Percentiles rank a stretch among this genome's conserved stretches.
phyloP scores from a whole-genome alignment of 345 rosid genomes.

The Sisymbrium irio region DNA sequence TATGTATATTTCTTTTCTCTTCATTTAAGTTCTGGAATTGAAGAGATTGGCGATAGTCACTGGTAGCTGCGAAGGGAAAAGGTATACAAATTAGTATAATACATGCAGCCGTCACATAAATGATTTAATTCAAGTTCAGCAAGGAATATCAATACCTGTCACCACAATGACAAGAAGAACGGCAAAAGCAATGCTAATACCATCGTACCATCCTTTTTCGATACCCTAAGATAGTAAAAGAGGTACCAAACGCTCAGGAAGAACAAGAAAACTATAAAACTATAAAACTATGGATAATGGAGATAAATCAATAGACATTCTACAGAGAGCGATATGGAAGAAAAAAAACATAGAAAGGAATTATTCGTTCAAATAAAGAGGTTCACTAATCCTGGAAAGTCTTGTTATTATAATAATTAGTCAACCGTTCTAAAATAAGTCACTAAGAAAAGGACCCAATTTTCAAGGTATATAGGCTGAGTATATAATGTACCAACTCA shows the following conservation, averaged over 20 bases:
- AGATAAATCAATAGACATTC: neutral
- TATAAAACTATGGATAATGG: neutral
- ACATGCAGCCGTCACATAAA: neutral
- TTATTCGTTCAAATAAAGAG: neutral
- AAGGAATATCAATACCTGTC: constrained; percentile 55
- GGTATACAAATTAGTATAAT: neutral
- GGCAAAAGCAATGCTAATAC: constrained; percentile 94
- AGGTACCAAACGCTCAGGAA: constrained; percentile 20
- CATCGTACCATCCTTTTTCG: constrained; percentile 95
- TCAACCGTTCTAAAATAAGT: neutral
- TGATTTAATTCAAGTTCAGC: constrained; percentile 5
- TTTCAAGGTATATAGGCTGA: neutral
- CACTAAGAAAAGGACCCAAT: neutral
- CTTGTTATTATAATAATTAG: neutral
- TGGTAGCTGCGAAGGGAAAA: constrained; percentile 58
- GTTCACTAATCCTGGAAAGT: neutral
- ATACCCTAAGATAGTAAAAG: constrained; percentile 52
- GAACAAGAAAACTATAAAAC: neutral
- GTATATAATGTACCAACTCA: constrained; percentile 2
- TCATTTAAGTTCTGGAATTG: constrained; percentile 94
- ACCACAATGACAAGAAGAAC: constrained; percentile 89
- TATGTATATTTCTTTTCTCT: constrained; percentile 87
- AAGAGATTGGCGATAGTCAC: constrained; percentile 97
- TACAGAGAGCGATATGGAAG: neutral
- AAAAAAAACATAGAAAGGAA: constrained; percentile 2